Percentiles rank a stretch among this genome's conserved stretches.
Conservation (phyloP, 306 rosid genomes). For the Begonia masoniana region DNA sequence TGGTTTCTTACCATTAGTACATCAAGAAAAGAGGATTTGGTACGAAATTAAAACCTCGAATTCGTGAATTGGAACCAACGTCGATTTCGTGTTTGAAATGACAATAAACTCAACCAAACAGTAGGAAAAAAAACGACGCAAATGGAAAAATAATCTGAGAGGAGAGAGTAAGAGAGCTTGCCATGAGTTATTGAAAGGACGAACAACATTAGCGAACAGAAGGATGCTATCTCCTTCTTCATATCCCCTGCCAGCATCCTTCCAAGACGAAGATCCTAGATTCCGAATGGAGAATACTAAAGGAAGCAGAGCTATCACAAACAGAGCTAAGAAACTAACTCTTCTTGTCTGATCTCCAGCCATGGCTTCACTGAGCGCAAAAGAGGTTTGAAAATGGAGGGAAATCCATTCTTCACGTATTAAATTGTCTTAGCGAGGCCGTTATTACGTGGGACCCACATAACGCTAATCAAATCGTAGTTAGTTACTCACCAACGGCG, state of each 20-base stretch:
- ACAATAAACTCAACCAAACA: too few relatives aligned
- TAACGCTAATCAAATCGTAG: too few relatives aligned
- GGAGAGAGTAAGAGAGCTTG: neutral
- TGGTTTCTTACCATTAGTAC: too few relatives aligned
- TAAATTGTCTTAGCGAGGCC: too few relatives aligned
- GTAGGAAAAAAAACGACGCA: too few relatives aligned
- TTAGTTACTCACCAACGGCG: too few relatives aligned
- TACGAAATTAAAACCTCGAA: too few relatives aligned
- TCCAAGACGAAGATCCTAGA: neutral
- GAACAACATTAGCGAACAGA: slow-evolving; percentile 12
- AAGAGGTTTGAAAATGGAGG: slow-evolving; percentile 6
- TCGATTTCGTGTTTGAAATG: too few relatives aligned
- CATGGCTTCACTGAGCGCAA: slow-evolving; percentile 8
- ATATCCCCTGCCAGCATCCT: neutral
- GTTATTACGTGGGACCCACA: too few relatives aligned
- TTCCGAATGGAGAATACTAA: neutral
- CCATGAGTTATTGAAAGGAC: slow-evolving; percentile 5
- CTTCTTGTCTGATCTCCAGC: neutral
- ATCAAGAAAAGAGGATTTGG: too few relatives aligned
- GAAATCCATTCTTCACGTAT: neutral
- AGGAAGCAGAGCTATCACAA: slow-evolving; percentile 1
- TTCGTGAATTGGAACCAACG: too few relatives aligned
- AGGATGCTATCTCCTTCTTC: slow-evolving; percentile 9
- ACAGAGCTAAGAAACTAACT: neutral
- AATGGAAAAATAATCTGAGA: neutral